These are phyloP conservation scores for Sclerotinia minor DNA, from an alignment of 2,329 filamentous ascomycete genomes.

Conservation along the genomic window DNA sequence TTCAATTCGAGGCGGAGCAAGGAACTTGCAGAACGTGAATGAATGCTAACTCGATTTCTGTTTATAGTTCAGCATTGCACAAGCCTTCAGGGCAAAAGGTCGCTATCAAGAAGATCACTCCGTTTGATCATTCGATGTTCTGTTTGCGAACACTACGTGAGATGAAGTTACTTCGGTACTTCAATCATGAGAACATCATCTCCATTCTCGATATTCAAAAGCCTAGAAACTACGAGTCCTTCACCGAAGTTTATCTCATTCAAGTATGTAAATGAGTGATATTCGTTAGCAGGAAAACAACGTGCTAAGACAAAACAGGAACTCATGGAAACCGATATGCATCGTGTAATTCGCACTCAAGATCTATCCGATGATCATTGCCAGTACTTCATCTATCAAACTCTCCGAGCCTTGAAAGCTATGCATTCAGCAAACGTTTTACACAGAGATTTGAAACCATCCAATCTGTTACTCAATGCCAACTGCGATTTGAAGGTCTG, in stretches of 20 bases:
- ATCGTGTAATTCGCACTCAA: slow-evolving; percentile 96
- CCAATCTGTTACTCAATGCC: slow-evolving; percentile 93
- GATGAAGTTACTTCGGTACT: slow-evolving; percentile 98
- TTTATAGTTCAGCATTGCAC: slow-evolving; percentile 83
- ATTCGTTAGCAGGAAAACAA: neutral
- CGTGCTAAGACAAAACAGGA: slow-evolving; percentile 56
- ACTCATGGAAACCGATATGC: slow-evolving; percentile 99
- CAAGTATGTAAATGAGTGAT: slow-evolving; percentile 62
- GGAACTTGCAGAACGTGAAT: neutral
- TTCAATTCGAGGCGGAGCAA: neutral
- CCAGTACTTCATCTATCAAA: slow-evolving; percentile 99
- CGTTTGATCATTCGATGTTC: slow-evolving; percentile 99
- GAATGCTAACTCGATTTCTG: slow-evolving; percentile 18
- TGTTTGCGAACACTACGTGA: slow-evolving; percentile 93
- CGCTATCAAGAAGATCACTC: slow-evolving; percentile 99
- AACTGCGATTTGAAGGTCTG: slow-evolving; percentile 99
- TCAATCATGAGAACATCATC: slow-evolving; percentile 99
- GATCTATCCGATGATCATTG: slow-evolving; percentile 98
- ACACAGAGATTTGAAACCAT: slow-evolving; percentile 95
- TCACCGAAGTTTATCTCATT: slow-evolving; percentile 97
- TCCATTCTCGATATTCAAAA: slow-evolving; percentile 99
- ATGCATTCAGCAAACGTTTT: slow-evolving; percentile 99
- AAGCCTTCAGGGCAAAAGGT: slow-evolving; percentile 98
- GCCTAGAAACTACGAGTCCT: slow-evolving; percentile 90
- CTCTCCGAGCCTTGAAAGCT: slow-evolving; percentile 91